Percentiles rank a stretch among this genome's conserved stretches.
Conservation (phyloP, 371 early-diverging fungal species). For the Rhizomucor pusillus region DNA sequence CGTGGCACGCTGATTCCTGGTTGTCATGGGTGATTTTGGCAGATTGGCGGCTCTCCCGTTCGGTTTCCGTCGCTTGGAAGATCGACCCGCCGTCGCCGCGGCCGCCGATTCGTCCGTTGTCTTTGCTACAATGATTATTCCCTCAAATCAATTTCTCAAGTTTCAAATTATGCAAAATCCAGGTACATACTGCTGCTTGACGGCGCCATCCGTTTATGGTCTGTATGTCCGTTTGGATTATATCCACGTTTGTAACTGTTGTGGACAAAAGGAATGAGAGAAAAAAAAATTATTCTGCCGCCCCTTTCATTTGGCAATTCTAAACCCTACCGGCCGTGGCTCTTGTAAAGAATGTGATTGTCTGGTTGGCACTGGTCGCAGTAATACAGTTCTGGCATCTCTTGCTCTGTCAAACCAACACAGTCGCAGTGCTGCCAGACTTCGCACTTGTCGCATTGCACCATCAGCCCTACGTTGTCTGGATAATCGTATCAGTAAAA, state of each 20-base stretch:
- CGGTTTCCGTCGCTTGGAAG: slow-evolving; percentile 32
- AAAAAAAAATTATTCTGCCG: slow-evolving; percentile 17
- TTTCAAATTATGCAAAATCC: too few species aligned
- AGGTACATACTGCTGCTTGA: slow-evolving; percentile 4
- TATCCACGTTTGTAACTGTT: slow-evolving; percentile 18
- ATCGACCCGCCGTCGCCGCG: slow-evolving; percentile 11
- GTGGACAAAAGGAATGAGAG: not conserved
- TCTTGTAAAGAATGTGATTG: slow-evolving; percentile 56
- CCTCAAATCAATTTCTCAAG: not conserved
- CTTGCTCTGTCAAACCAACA: slow-evolving; percentile 66
- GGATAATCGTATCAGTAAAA: slow-evolving; percentile 2
- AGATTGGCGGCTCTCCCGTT: slow-evolving; percentile 23
- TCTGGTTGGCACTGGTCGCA: slow-evolving; percentile 85
- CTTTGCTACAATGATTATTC: too few species aligned
- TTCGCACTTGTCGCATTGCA: slow-evolving; percentile 86
- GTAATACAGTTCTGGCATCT: slow-evolving; percentile 82
- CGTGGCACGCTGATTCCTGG: slow-evolving; percentile 4
- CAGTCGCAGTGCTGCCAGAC: slow-evolving; percentile 93
- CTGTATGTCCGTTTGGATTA: slow-evolving; percentile 19
- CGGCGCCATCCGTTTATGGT: not conserved
- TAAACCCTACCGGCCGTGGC: slow-evolving; percentile 27
- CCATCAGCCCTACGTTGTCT: slow-evolving; percentile 81
- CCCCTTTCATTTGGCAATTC: slow-evolving; percentile 8
- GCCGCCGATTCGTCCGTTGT: slow-evolving; percentile 4
- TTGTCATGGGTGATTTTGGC: slow-evolving; percentile 11